A percentile compares a stretch with the other conserved stretches of the same genome.
Evolutionary conservation across 306 rosid species (phyloP).

Genomic region (Acacia crassicarpa): DNA sequence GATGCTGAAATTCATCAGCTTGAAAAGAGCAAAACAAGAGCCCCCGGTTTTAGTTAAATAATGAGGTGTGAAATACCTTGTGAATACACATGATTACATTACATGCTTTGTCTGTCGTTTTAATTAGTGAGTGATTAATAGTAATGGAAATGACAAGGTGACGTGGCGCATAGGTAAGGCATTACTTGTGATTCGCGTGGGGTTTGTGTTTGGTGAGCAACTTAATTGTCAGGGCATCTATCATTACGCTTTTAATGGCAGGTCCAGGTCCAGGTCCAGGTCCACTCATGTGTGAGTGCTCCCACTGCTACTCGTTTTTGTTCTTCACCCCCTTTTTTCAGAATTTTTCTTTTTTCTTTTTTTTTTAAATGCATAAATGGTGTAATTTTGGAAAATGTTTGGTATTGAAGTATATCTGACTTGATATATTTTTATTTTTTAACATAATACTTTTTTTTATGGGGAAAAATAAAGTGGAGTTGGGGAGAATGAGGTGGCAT

Average conservation of each 20-base stretch:
- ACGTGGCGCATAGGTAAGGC: slow-evolving; percentile 4
- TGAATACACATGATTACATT: background rate
- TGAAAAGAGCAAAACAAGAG: too few species aligned
- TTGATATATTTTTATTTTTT: too few species aligned
- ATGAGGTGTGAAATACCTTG: background rate
- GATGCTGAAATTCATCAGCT: too few species aligned
- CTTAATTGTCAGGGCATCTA: background rate
- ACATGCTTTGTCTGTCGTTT: background rate
- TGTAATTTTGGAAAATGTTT: background rate
- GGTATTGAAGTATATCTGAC: too few species aligned
- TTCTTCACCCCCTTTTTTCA: background rate
- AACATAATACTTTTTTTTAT: too few species aligned
- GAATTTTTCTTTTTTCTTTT: too few species aligned
- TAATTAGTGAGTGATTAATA: background rate
- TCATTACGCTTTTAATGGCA: background rate
- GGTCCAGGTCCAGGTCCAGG: too few species aligned
- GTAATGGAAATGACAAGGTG: background rate
- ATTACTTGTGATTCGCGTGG: background rate
- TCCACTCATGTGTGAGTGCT: background rate
- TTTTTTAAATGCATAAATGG: too few species aligned
- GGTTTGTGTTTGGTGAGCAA: background rate
- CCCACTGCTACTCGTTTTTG: background rate
- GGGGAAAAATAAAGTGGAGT: too few species aligned
- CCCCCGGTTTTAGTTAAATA: too few species aligned
- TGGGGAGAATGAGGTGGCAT: background rate